A percentile compares a stretch with the other conserved stretches of the same genome.
phyloP scores from a whole-genome alignment of 139 green algal genomes.

The Tetradesmus lagerheimii region DNA sequence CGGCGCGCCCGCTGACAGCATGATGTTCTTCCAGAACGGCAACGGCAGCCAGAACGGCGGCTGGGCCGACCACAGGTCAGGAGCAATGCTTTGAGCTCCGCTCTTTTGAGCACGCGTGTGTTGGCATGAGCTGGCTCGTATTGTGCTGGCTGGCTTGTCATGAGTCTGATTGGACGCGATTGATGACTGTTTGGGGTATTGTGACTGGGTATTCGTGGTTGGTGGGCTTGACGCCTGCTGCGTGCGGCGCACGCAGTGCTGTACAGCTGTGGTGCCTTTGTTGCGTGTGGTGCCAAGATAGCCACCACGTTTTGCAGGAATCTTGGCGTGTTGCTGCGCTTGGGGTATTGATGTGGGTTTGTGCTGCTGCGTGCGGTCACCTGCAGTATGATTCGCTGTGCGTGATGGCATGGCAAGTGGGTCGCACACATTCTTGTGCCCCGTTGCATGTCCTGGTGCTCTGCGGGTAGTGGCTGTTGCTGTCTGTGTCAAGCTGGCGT shows the following conservation, averaged over 20 bases:
- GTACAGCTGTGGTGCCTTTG: not conserved
- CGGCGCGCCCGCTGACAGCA: conserved; percentile 4
- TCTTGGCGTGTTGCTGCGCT: not conserved
- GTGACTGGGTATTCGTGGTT: not conserved
- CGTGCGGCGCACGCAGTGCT: not conserved
- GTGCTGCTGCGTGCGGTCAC: not conserved
- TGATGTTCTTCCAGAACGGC: conserved; percentile 44
- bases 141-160: not conserved
- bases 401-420: no score
- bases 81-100: not conserved
- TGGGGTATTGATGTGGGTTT: not conserved
- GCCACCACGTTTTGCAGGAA: not conserved
- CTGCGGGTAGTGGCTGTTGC: no score
- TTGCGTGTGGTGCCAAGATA: not conserved
- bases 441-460: no score
- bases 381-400: no score
- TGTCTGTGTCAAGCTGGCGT: no score
- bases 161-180: not conserved
- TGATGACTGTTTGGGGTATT: not conserved
- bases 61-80: conserved; percentile 47
- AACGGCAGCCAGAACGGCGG: not conserved
- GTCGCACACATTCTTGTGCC: no score
- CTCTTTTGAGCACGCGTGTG: not conserved
- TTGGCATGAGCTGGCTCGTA: not conserved
- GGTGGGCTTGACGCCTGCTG: not conserved